Base-by-base conservation (phyloP, 2,329 filamentous ascomycete genomes). In the Dactylellina leptospora region DNA sequence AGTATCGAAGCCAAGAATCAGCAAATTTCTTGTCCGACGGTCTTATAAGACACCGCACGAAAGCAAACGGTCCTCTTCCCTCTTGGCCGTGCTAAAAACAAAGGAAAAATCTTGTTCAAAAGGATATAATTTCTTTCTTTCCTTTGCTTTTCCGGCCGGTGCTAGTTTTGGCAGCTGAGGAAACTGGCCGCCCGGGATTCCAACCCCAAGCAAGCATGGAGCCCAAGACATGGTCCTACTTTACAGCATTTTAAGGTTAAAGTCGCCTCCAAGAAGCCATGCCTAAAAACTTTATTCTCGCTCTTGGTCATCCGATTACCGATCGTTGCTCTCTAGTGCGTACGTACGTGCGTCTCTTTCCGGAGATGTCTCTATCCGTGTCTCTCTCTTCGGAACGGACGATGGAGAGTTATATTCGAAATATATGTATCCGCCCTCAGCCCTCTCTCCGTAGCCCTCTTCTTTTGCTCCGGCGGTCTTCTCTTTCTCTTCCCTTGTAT, bases 191-290 rank as follows among this genome's bases (percentile, higher is more conserved):
- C 28, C 51, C 61, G 44, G 51, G 61, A 66, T 58, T 58, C 53
- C n/a, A 28, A 55, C 11, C 51, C 61, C 61, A 62, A 66, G 44
- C 13, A 40, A 40, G 18, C 36, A 40, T 40, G 36, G 13, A 40
- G 13, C 36, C 36, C 36, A 40, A 40, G 36, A 40, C 36, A 9
- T 40, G 13, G 13, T n/a, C 13, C 13, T n/a, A 11, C 13, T 40
- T 11, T 40, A 56, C 44, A 58, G 23, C 27, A 70, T 70, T 70
- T 70, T 70, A 70, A 70, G 64, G 64, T 70, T 70, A 70, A 70
- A 61, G 42, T 61, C 56, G 56, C 56, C 56, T 61, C 28, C 44
- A 33, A 53, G 28, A 51, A 30, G 22, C 40, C 40, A 45, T 45
- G 40, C 48, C 48, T 36, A 23, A 30, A 58, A 51, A 66, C 54